phyloP scores from a whole-genome alignment of 2,329 filamentous ascomycete genomes.

The Colletotrichum falcatum region DNA sequence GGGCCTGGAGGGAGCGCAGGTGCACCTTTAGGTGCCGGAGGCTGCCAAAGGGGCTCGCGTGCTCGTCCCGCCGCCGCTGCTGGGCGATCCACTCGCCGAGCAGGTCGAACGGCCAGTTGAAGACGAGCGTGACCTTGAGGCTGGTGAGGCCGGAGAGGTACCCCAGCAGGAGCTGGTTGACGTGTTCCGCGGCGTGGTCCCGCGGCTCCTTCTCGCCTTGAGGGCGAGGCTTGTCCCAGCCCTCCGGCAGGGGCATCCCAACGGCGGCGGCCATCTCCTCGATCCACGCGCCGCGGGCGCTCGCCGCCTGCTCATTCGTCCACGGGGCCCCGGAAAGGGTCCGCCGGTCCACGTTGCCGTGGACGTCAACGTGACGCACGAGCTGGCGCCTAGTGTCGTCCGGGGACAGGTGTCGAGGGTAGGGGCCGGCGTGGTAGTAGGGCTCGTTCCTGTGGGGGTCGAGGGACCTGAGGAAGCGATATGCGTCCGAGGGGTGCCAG shows the following conservation, averaged over 20 bases:
- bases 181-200: background rate
- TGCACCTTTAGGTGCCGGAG: background rate
- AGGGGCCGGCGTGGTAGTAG: background rate
- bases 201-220: background rate
- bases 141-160: background rate
- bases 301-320: background rate
- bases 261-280: background rate
- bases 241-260: background rate
- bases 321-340: background rate
- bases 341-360: background rate
- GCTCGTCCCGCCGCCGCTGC: background rate
- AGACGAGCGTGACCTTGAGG: background rate
- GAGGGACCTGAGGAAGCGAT: conserved; percentile 2
- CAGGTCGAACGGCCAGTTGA: background rate
- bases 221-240: background rate
- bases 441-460: background rate
- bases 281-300: background rate
- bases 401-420: background rate
- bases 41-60: background rate
- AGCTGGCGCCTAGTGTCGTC: background rate
- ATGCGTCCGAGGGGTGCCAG: conserved; percentile 4
- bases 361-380: conserved; percentile 13
- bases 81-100: background rate
- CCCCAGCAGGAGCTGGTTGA: background rate
- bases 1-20: background rate